phyloP scores from a whole-genome alignment of 1,284 basidiomycete species.

The Vanrija sp. region DNA sequence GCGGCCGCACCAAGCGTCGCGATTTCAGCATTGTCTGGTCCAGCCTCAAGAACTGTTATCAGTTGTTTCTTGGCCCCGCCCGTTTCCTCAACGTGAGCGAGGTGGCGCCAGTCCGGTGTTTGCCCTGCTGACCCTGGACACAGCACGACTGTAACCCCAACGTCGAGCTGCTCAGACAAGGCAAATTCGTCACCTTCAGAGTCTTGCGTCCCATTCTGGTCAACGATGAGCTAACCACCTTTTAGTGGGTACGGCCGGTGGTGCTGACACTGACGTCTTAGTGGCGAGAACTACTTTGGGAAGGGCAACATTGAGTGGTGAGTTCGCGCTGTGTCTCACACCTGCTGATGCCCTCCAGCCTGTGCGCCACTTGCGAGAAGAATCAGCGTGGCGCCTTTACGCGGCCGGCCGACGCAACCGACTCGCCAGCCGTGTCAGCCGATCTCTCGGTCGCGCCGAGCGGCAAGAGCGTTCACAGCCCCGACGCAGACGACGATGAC shows the following conservation, averaged over 20 bases:
- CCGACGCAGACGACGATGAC: slow-evolving; percentile 7
- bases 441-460: too few species aligned
- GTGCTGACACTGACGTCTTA: slow-evolving; percentile 2
- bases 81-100: slow-evolving; percentile 47
- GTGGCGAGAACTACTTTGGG: slow-evolving; percentile 42
- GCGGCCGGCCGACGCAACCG: neutral
- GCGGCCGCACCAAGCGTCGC: slow-evolving; percentile 35
- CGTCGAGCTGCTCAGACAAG: slow-evolving; percentile 40
- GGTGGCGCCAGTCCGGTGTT: neutral
- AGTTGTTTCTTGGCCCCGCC: slow-evolving; percentile 49
- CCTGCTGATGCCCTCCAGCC: slow-evolving; percentile 18
- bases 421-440: too few species aligned
- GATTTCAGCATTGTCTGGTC: slow-evolving; percentile 48
- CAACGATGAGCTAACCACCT: slow-evolving; percentile 46
- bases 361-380: slow-evolving; percentile 41
- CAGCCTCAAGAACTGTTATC: slow-evolving; percentile 35
- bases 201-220: slow-evolving; percentile 33
- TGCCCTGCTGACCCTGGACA: neutral
- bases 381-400: slow-evolving; percentile 22
- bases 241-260: slow-evolving; percentile 34
- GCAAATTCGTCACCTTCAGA: slow-evolving; percentile 42
- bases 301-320: slow-evolving; percentile 40
- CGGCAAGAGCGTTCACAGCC: neutral
- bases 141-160: slow-evolving; percentile 49
- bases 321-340: neutral